Evolutionary conservation across 768 basidiomycete species (phyloP).

Genomic region (Pleurotus pulmonarius): DNA sequence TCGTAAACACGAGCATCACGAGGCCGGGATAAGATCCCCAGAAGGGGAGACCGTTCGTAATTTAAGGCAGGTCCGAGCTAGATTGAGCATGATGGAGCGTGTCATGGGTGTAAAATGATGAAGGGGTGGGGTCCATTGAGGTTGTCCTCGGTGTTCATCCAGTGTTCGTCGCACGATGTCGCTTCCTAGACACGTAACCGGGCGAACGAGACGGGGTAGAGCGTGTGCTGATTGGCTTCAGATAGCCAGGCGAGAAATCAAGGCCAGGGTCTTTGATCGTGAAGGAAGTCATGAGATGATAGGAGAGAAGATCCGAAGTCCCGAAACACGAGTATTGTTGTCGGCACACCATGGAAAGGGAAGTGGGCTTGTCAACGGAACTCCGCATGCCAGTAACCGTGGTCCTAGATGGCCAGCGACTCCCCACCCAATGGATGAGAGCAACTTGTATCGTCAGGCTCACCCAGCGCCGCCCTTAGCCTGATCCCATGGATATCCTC

Average conservation of each 20-base stretch:
- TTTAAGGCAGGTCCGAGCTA: background rate
- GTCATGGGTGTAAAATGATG: background rate
- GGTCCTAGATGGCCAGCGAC: too few relatives aligned
- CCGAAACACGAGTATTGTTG: constrained; percentile 4
- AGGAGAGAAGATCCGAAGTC: constrained; percentile 3
- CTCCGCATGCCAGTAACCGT: too few relatives aligned
- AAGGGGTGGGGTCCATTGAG: background rate
- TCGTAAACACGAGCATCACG: background rate
- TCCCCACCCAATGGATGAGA: too few relatives aligned
- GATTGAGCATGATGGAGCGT: background rate
- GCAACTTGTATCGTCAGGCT: too few relatives aligned
- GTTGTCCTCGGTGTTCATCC: background rate
- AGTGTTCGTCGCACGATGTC: background rate
- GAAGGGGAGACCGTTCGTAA: background rate
- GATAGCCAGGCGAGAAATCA: background rate
- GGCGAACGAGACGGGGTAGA: too few relatives aligned
- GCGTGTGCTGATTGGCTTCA: too few relatives aligned
- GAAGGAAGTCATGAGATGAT: constrained; percentile 5
- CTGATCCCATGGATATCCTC: too few relatives aligned
- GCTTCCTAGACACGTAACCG: too few relatives aligned
- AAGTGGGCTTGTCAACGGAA: background rate
- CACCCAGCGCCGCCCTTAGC: too few relatives aligned
- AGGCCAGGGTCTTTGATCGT: constrained; percentile 1
- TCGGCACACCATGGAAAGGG: background rate
- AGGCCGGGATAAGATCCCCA: background rate